Percentiles rank a stretch among this genome's conserved stretches.
Evolutionary conservation across 106 monocot species (phyloP).

Genomic region (Acorus gramineus): DNA sequence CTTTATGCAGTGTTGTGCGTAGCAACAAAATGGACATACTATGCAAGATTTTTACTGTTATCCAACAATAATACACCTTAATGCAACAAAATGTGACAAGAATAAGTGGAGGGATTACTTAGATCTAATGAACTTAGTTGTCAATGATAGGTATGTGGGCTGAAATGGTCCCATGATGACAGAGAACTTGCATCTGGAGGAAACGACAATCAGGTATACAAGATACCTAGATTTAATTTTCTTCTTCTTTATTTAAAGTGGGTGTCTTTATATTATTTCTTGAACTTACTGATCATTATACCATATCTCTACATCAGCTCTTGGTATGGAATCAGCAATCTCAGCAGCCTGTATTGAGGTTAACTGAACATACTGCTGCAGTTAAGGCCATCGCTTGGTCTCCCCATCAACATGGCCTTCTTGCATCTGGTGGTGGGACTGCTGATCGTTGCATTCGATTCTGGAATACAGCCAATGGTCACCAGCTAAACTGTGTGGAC

Average conservation of each 20-base stretch:
- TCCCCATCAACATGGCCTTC: slow-evolving; percentile 83
- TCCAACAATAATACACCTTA: no score
- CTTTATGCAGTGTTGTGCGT: not conserved
- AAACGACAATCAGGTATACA: slow-evolving; percentile 83
- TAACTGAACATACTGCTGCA: slow-evolving; percentile 90
- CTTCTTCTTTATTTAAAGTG: not conserved
- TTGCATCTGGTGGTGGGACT: slow-evolving; percentile 95
- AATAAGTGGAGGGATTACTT: no score
- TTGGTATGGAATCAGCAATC: slow-evolving; percentile 86
- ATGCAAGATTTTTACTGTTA: no score
- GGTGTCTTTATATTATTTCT: not conserved
- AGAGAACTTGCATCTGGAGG: slow-evolving; percentile 93
- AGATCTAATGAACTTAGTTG: not conserved
- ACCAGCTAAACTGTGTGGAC: slow-evolving; percentile 69
- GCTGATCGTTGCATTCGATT: slow-evolving; percentile 93
- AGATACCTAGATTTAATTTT: not conserved
- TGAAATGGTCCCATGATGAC: slow-evolving; percentile 98
- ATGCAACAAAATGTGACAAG: no score
- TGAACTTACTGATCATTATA: not conserved
- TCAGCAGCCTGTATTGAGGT: slow-evolving; percentile 49
- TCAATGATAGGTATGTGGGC: slow-evolving; percentile 61
- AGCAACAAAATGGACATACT: no score
- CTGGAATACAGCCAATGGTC: slow-evolving; percentile 85
- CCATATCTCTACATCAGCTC: slow-evolving; percentile 31
- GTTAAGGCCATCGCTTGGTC: slow-evolving; percentile 99